Conservation (phyloP, 495 filamentous ascomycete genomes). For the Lepidopterella palustris region DNA sequence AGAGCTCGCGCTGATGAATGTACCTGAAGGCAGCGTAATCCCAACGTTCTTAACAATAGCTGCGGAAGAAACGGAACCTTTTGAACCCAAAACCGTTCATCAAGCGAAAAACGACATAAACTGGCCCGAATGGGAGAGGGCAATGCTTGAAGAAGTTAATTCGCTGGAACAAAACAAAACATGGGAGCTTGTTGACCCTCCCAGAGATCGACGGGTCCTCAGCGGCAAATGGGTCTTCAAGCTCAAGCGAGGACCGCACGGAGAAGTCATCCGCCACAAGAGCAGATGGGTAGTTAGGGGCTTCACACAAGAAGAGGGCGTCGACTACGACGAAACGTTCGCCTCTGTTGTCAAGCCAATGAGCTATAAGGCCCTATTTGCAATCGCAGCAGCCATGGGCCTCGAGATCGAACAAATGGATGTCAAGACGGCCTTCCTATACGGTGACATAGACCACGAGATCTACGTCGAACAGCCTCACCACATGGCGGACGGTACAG, state of each 20-base stretch:
- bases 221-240: slow-evolving; percentile 35
- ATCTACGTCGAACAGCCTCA: slow-evolving; percentile 28
- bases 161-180: slow-evolving; percentile 32
- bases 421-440: slow-evolving; percentile 33
- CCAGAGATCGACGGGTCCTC: slow-evolving; percentile 27
- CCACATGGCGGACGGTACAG: slow-evolving; percentile 6
- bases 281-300: slow-evolving; percentile 32
- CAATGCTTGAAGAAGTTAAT: slow-evolving; percentile 27
- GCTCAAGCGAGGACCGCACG: slow-evolving; percentile 31
- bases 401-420: slow-evolving; percentile 33
- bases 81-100: slow-evolving; percentile 2
- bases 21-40: background rate
- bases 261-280: slow-evolving; percentile 34
- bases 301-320: slow-evolving; percentile 33
- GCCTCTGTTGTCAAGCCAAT: slow-evolving; percentile 40
- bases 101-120: slow-evolving; percentile 25
- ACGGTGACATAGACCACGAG: slow-evolving; percentile 21
- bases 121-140: slow-evolving; percentile 25
- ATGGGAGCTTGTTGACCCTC: slow-evolving; percentile 30
- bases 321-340: slow-evolving; percentile 41
- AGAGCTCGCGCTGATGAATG: background rate
- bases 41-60: slow-evolving; percentile 7
- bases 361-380: slow-evolving; percentile 32
- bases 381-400: slow-evolving; percentile 21
- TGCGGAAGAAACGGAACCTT: slow-evolving; percentile 3